Percentiles rank a stretch among this genome's conserved stretches.
phyloP scores from a whole-genome alignment of 148 eudicot species.

The Vaccinium vitisidaea region DNA sequence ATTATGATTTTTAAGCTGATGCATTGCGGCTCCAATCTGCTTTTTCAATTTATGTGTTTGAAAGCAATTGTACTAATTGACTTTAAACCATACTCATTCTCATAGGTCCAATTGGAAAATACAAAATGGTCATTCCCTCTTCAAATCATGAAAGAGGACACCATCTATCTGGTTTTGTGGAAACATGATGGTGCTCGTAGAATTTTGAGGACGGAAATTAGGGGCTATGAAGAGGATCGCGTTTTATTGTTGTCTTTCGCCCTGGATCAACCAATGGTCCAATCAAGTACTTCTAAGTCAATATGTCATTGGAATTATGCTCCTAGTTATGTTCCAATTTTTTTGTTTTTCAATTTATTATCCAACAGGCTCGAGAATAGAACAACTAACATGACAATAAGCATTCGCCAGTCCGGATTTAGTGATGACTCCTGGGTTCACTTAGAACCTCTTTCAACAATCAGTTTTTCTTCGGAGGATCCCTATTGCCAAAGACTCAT shows the following conservation, averaged over 20 bases:
- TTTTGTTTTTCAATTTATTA: slow-evolving; percentile 13
- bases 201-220: slow-evolving; percentile 66
- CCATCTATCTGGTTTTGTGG: slow-evolving; percentile 58
- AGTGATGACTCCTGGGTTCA: slow-evolving; percentile 65
- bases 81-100: not conserved
- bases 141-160: slow-evolving; percentile 82
- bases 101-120: slow-evolving; percentile 61
- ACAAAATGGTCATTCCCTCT: slow-evolving; percentile 91
- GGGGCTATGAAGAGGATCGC: slow-evolving; percentile 98
- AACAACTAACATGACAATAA: slow-evolving; percentile 53
- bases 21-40: not conserved
- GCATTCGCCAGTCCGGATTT: slow-evolving; percentile 79
- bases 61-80: not conserved
- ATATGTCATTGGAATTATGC: not conserved
- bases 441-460: slow-evolving; percentile 71
- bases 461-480: too few relatives aligned
- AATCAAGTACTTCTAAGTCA: slow-evolving; percentile 55
- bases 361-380: slow-evolving; percentile 79
- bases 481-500: too few relatives aligned
- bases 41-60: not conserved
- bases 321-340: not conserved
- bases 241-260: slow-evolving; percentile 91
- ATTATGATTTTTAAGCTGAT: not conserved
- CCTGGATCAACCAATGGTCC: slow-evolving; percentile 72
- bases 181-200: slow-evolving; percentile 48